phyloP scores from a whole-genome alignment of 1,284 basidiomycete species.

The Tylopilus sp. region DNA sequence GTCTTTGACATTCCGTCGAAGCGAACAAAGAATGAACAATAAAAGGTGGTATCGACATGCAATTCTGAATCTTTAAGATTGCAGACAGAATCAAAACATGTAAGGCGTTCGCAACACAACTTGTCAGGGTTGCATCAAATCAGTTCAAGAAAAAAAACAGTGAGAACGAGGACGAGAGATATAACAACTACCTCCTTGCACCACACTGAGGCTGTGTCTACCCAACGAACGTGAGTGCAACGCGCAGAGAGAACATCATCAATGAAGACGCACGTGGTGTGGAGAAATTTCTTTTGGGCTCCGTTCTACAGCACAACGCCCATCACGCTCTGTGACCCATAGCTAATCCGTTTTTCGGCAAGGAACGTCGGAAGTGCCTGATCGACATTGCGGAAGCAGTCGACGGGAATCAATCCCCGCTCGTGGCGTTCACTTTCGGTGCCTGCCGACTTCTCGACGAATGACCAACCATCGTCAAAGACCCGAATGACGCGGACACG shows the following conservation, averaged over 20 bases:
- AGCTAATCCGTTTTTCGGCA: constrained; percentile 46
- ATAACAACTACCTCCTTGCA: not conserved
- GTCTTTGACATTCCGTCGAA: not conserved
- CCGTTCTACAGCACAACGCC: constrained; percentile 1
- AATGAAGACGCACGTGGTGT: constrained; percentile 7
- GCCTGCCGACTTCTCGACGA: constrained; percentile 43
- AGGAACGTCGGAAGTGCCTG: constrained; percentile 51
- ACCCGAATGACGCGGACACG: constrained; percentile 47
- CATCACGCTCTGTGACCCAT: constrained; percentile 1
- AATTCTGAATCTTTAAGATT: constrained; percentile 8
- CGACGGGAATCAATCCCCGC: constrained; percentile 53
- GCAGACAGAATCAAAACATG: constrained; percentile 1
- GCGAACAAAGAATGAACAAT: not conserved
- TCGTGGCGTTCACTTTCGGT: not conserved
- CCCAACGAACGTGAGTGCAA: constrained; percentile 3
- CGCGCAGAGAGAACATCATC: not conserved
- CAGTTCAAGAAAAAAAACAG: not conserved
- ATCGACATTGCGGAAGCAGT: constrained; percentile 50
- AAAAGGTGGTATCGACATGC: constrained; percentile 13
- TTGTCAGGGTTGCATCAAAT: not conserved
- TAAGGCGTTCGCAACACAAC: not conserved
- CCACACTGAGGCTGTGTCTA: not conserved
- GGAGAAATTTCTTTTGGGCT: not conserved
- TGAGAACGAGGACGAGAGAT: not conserved
- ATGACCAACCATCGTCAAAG: constrained; percentile 68